Base-by-base conservation (phyloP, 805 yeast genomes). In the Candida chauliodis region DNA sequence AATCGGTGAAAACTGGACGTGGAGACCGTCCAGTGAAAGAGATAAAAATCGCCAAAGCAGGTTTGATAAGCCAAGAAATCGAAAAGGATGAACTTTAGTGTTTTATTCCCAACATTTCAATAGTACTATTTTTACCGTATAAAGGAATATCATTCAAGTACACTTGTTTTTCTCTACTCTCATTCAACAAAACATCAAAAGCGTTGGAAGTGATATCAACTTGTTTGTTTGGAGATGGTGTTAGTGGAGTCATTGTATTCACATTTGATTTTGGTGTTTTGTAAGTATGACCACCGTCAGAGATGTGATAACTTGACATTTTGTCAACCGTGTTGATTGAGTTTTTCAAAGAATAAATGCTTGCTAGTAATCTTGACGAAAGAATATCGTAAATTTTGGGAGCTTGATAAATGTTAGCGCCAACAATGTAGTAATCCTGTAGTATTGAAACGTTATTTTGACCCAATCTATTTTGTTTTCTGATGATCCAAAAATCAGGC, bases 381-480 rank as follows among this genome's bases (percentile, higher is more conserved):
- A 91, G 66, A 2, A 90, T 74, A 26, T 84, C 80, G 52, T 80
- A 79, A 1, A 86, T 71, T 13, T 78, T 66, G 0, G 97, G 97
- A 0, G 96, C 83, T 78, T 86, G 91, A 61, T 89, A 93, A 2
- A 93, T 83, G 53, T 87, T 89, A 14, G 95, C 95, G 3, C 96
- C 96, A 28, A 89, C 79, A 33, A 91, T 82, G 58, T 86, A 91
- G 61, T 85, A 91, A 47, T 88, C 95, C 20, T 86, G 79, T 8
- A 86, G 51, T 0, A 81, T 69, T 9, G 66, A 66, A 5, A 80
- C 76, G 24, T 73, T 63, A n/a, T 41, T 44, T 36, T 33, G 43
- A 34, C 42, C 45, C 4, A 71, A 45, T 21, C 98, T 65, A 32
- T 77, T 63, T 56, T 91, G 97, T 54, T 90, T 89, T 41, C 95